Percentiles rank a stretch among this genome's conserved stretches.
Evolutionary conservation across 2,329 filamentous ascomycete species (phyloP).

Genomic region (Alternaria tenuissima): DNA sequence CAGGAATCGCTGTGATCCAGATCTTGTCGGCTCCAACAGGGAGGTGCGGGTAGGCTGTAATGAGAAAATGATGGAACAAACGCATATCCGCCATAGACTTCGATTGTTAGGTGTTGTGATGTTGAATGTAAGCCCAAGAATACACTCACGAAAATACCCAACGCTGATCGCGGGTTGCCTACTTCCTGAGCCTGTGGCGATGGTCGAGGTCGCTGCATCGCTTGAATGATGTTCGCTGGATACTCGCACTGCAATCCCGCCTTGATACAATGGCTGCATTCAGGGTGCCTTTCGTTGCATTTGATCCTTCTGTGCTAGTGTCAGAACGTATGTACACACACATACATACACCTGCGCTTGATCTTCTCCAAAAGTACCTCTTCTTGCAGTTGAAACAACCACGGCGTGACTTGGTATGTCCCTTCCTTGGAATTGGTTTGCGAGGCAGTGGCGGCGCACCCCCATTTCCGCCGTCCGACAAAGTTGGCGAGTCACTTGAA

Average conservation of each 20-base stretch:
- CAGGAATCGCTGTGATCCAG: constrained; percentile 73
- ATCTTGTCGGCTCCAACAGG: constrained; percentile 71
- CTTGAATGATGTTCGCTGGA: constrained; percentile 55
- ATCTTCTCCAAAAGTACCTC: neutral
- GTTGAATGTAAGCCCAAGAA: constrained; percentile 7
- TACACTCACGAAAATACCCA: constrained; percentile 45
- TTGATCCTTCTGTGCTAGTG: constrained; percentile 66
- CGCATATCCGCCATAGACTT: constrained; percentile 67
- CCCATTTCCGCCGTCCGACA: constrained; percentile 30
- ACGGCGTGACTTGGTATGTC: constrained; percentile 71
- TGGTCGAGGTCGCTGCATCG: constrained; percentile 29
- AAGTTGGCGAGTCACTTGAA: constrained; percentile 44
- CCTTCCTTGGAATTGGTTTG: constrained; percentile 58
- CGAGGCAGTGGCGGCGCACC: constrained; percentile 37
- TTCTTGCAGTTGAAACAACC: constrained; percentile 73
- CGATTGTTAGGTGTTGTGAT: constrained; percentile 22
- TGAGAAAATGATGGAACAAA: constrained; percentile 72
- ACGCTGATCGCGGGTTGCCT: constrained; percentile 42
- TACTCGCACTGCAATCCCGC: constrained; percentile 70
- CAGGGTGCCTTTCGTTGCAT: constrained; percentile 72
- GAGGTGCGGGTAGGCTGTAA: constrained; percentile 69
- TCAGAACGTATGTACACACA: neutral
- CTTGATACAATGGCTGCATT: constrained; percentile 70
- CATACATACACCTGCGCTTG: neutral
- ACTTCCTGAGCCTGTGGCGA: constrained; percentile 38